A percentile compares a stretch with the other conserved stretches of the same genome.
Conservation (phyloP, 345 rosid genomes). For the Combretum micranthum region DNA sequence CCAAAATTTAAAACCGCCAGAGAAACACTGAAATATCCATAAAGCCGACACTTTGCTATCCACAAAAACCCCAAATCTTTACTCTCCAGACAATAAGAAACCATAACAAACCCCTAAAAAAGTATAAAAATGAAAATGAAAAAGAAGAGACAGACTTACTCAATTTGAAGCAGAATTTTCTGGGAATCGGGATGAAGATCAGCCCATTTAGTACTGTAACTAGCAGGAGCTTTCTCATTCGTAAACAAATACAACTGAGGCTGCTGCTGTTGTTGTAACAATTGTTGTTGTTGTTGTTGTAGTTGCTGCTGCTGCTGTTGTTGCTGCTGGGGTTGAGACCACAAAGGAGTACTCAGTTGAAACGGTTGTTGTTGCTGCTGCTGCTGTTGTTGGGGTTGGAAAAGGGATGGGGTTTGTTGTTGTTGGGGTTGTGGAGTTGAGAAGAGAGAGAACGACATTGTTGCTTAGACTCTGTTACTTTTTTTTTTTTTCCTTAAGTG, state of each 20-base stretch:
- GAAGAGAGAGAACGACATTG: conserved; percentile 57
- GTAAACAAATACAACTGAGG: conserved; percentile 73
- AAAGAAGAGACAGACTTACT: conserved; percentile 31
- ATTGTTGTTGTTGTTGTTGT: conserved; percentile 29
- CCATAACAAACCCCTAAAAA: neutral
- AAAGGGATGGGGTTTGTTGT: conserved; percentile 24
- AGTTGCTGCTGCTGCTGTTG: conserved; percentile 32
- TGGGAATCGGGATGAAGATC: conserved; percentile 97
- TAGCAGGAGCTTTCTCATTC: conserved; percentile 83
- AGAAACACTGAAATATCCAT: too few species aligned
- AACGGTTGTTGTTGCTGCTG: conserved; percentile 26
- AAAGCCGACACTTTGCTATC: too few species aligned
- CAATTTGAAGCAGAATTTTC: conserved; percentile 72
- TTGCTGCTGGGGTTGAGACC: conserved; percentile 16
- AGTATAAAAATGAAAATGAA: neutral
- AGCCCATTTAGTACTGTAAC: conserved; percentile 84
- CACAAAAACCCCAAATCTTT: too few species aligned
- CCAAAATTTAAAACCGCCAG: too few species aligned
- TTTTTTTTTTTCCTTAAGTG: neutral
- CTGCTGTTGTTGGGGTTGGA: conserved; percentile 13
- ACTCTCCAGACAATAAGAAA: neutral
- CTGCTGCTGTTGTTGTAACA: conserved; percentile 36
- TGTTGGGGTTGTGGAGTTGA: conserved; percentile 57
- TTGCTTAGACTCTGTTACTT: conserved; percentile 2
- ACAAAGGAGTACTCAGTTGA: conserved; percentile 1